Evolutionary conservation across 2,329 filamentous ascomycete genomes (phyloP), one percentile per base, ranked within the genome.

Genomic region (Zasmidium citrigriseum): DNA sequence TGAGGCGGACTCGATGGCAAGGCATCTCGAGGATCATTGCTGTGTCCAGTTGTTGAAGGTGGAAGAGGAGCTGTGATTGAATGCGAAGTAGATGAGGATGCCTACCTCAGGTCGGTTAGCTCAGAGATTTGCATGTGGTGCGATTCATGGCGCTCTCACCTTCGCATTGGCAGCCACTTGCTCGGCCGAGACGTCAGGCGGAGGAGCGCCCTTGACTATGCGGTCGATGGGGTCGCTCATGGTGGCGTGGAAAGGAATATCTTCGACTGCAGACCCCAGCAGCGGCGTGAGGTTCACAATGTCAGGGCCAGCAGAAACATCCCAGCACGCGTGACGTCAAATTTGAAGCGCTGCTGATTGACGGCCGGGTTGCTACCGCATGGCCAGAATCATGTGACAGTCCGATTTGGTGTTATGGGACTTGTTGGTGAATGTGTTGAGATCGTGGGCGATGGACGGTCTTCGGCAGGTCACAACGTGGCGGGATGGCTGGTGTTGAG

Each of bases 1-100:
- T 96, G 95, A 55, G 91, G 91, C 47, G 93, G 93, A 16, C 91
- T 91, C 71, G 90, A 93, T n/a, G 93, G 93, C 16, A 93, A 86
- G 61, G 88, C 86, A 68, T 87, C 88, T 62, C 93, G 84, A 24
- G 91, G 91, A 72, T 96, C 91, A 57, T 77, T 75, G 57, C 78
- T 73, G 79, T 73, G 62, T 18, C 55, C 49, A 18, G 51, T 16
- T 14, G 14, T 16, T 59, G 77, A 63, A 54, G 77, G 67, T 3
- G 61, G 63, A 22, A 73, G 66, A 27, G 70, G 70, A 24, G 70
- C 73, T 46, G 78, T 72, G 59, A 77, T 77, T 64, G 78, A 78
- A 76, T 75, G 67, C 80, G 76, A 67, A 67, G 72, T 63, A 68
- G 75, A 55, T n/a, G 53, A 55, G 5, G 48, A 51, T 41, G 53